Conservation (phyloP, 805 yeast genomes). For the Tetrapisispora pingtungensis region DNA sequence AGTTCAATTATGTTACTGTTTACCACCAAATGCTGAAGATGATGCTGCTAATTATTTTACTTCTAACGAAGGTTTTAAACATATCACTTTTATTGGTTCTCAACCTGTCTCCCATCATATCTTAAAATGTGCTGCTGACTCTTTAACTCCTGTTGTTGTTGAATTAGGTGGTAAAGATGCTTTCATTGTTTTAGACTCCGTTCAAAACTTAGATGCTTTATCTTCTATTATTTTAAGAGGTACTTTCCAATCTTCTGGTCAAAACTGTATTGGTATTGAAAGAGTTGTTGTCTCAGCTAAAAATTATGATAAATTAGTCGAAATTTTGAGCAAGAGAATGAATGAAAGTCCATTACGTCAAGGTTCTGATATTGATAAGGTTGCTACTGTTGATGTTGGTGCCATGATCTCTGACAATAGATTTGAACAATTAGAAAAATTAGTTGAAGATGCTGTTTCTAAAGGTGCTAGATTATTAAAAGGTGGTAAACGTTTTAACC, state of each 20-base stretch:
- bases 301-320: slow-evolving; percentile 54
- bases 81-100: slow-evolving; percentile 94
- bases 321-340: slow-evolving; percentile 48
- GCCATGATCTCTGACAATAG: slow-evolving; percentile 80
- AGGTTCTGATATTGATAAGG: slow-evolving; percentile 88
- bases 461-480: slow-evolving; percentile 70
- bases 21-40: slow-evolving; percentile 46
- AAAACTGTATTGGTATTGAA: slow-evolving; percentile 96
- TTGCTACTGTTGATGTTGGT: slow-evolving; percentile 90
- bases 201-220: slow-evolving; percentile 38
- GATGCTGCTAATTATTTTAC: slow-evolving; percentile 70
- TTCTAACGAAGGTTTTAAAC: slow-evolving; percentile 70
- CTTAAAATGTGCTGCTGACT: slow-evolving; percentile 67
- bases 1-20: slow-evolving; percentile 80
- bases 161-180: slow-evolving; percentile 98
- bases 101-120: slow-evolving; percentile 88
- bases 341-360: slow-evolving; percentile 43
- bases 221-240: slow-evolving; percentile 89
- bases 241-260: slow-evolving; percentile 94
- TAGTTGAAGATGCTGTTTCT: slow-evolving; percentile 62
- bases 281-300: slow-evolving; percentile 73
- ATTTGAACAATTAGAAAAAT: slow-evolving; percentile 54
- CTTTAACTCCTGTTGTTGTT: slow-evolving; percentile 89
- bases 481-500: slow-evolving; percentile 75
- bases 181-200: slow-evolving; percentile 75